Percentiles rank a stretch among this genome's conserved stretches.
Conservation (phyloP, 1,284 basidiomycete genomes). For the Marasmius fiardii region DNA sequence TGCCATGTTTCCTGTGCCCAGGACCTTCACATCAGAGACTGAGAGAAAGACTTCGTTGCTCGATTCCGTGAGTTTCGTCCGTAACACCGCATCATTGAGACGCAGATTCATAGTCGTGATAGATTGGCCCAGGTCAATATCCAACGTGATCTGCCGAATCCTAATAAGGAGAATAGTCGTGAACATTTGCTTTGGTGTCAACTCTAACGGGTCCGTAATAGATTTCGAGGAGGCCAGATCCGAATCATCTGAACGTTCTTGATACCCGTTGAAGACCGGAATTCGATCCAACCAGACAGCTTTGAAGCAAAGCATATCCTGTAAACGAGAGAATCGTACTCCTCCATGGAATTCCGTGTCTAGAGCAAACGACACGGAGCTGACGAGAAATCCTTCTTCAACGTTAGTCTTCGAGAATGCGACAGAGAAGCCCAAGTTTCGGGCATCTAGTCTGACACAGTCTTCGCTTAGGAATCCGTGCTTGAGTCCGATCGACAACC, state of each 20-base stretch:
- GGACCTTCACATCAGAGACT: slow-evolving; percentile 60
- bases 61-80: slow-evolving; percentile 56
- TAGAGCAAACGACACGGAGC: slow-evolving; percentile 64
- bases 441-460: slow-evolving; percentile 70
- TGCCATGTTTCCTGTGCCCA: slow-evolving; percentile 73
- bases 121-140: slow-evolving; percentile 76
- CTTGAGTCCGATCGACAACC: slow-evolving; percentile 73
- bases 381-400: slow-evolving; percentile 35
- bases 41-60: slow-evolving; percentile 62
- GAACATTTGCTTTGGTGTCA: slow-evolving; percentile 40
- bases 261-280: slow-evolving; percentile 59
- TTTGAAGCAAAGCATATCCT: slow-evolving; percentile 86
- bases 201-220: too few species aligned
- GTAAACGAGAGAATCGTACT: slow-evolving; percentile 75
- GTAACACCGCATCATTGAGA: slow-evolving; percentile 56
- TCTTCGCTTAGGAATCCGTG: slow-evolving; percentile 82
- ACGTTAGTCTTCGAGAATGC: slow-evolving; percentile 54
- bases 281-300: slow-evolving; percentile 88
- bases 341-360: slow-evolving; percentile 77
- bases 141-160: slow-evolving; percentile 67
- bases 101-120: slow-evolving; percentile 65
- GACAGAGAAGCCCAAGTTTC: slow-evolving; percentile 72
- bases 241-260: slow-evolving; percentile 13
- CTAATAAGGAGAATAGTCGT: slow-evolving; percentile 63
- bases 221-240: slow-evolving; percentile 22